Conservation (phyloP, 805 yeast genomes). For the Jamesozyma gamospora region DNA sequence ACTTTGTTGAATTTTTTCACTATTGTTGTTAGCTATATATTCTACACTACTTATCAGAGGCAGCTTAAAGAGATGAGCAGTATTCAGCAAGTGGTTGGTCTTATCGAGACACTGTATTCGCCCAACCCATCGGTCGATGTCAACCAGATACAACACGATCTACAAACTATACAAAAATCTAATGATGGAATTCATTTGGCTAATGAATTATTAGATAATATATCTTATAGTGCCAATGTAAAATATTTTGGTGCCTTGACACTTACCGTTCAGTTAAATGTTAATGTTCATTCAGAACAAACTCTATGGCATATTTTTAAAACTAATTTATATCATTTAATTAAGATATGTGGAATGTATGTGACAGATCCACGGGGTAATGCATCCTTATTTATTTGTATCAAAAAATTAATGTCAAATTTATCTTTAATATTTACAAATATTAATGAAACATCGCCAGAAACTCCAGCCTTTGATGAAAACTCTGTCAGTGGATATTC, state of each 20-base stretch:
- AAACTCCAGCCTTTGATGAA: slow-evolving; percentile 1
- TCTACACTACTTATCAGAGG: too few species aligned
- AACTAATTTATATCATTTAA: slow-evolving; percentile 19
- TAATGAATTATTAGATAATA: slow-evolving; percentile 16
- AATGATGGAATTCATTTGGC: slow-evolving; percentile 23
- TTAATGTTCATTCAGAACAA: slow-evolving; percentile 10
- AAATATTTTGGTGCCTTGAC: slow-evolving; percentile 30
- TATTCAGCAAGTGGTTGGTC: slow-evolving; percentile 13
- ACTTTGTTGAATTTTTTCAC: too few species aligned
- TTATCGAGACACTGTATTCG: slow-evolving; percentile 23
- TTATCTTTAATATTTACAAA: slow-evolving; percentile 24
- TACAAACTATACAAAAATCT: slow-evolving; percentile 26
- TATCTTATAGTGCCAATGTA: slow-evolving; percentile 18
- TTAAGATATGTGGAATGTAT: slow-evolving; percentile 11
- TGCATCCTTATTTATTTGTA: slow-evolving; percentile 12
- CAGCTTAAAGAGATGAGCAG: slow-evolving; percentile 4
- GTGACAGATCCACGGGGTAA: slow-evolving; percentile 9
- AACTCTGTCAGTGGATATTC: neutral
- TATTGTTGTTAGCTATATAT: too few species aligned
- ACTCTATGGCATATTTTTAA: slow-evolving; percentile 18
- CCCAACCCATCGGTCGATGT: slow-evolving; percentile 22
- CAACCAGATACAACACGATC: slow-evolving; percentile 23
- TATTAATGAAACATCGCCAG: slow-evolving; percentile 14
- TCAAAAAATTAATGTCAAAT: slow-evolving; percentile 29
- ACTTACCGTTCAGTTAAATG: slow-evolving; percentile 25